These are phyloP conservation scores for Linum usitatissimum DNA, from an alignment of 345 rosid species.

Conservation along the genomic window DNA sequence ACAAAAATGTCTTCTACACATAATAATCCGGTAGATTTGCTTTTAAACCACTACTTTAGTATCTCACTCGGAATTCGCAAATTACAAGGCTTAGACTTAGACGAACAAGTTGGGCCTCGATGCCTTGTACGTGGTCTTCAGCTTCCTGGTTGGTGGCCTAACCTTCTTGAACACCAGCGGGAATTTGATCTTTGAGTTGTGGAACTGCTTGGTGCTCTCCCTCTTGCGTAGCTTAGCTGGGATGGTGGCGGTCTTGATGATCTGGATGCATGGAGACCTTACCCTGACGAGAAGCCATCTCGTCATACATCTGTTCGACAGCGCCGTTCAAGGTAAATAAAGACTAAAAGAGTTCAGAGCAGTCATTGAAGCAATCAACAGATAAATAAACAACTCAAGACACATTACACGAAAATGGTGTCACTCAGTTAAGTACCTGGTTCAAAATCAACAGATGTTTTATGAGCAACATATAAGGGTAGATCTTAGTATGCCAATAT, in stretches of 20 bases:
- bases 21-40: too few species aligned
- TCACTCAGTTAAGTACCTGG: background rate
- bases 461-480: background rate
- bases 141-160: background rate
- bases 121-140: background rate
- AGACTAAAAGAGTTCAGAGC: too few species aligned
- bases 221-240: background rate
- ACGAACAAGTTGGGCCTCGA: background rate
- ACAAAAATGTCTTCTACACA: too few species aligned
- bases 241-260: background rate
- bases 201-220: conserved; percentile 1
- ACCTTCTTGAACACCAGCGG: background rate
- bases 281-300: conserved; percentile 1
- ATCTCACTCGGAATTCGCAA: too few species aligned
- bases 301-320: background rate
- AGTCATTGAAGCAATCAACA: too few species aligned
- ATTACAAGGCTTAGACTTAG: background rate
- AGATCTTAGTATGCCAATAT: background rate
- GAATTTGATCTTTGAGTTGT: background rate
- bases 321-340: background rate
- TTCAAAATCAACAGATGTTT: background rate
- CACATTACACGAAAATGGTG: too few species aligned
- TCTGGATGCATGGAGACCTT: background rate
- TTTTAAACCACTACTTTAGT: too few species aligned
- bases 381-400: too few species aligned